Conservation (phyloP, 2,329 filamentous ascomycete species). For the Elsinoe necatrix region DNA sequence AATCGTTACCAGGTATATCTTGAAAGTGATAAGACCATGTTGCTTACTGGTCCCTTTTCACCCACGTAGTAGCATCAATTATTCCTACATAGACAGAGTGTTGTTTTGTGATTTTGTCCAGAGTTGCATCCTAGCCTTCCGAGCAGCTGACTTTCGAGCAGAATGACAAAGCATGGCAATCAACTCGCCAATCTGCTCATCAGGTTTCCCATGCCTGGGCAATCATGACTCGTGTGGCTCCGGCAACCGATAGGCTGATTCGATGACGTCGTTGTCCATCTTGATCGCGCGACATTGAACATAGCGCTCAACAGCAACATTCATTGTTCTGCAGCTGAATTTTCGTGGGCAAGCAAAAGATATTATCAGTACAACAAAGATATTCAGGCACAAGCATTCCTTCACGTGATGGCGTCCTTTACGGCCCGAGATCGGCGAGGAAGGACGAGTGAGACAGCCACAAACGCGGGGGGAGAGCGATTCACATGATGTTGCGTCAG, state of each 20-base stretch:
- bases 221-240: conserved; percentile 1
- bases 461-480: conserved; percentile 8
- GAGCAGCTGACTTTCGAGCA: too few relatives aligned
- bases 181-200: neutral
- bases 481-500: neutral
- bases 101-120: too few relatives aligned
- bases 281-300: neutral
- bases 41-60: too few relatives aligned
- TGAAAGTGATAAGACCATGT: too few relatives aligned
- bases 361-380: neutral
- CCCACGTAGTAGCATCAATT: too few relatives aligned
- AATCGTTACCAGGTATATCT: too few relatives aligned
- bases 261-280: conserved; percentile 12
- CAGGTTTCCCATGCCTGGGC: neutral
- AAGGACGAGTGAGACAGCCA: neutral
- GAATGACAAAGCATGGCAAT: too few relatives aligned
- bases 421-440: neutral
- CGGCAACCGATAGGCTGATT: conserved; percentile 2
- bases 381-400: neutral
- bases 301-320: neutral
- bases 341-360: neutral
- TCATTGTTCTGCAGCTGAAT: neutral
- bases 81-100: too few relatives aligned
- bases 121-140: too few relatives aligned
- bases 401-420: neutral